Evolutionary conservation across 305 asterid species (phyloP), one percentile per base, ranked within the genome.

Genomic region (Fraxinus sp.): DNA sequence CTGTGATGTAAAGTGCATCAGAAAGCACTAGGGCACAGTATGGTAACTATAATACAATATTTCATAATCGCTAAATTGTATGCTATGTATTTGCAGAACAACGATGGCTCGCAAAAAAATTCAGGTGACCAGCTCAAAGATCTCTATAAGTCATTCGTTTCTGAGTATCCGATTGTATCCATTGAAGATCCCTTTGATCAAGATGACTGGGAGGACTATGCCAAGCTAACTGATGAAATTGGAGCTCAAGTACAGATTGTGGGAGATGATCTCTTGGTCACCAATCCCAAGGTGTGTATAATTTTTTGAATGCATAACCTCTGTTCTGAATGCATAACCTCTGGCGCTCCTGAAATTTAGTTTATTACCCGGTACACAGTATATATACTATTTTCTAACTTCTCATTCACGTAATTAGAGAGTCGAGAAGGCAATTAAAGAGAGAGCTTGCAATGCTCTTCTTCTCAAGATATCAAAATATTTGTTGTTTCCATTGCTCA

Each of bases 131-230:
- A 94, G 80, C 97, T 95, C 83, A 95, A 95, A 80, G 98, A 95
- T 82, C 89, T 95, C 52, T 95, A 95, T 94, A 94, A 95, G 90
- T 90, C 97, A 41, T 95, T 95, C 16, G 97, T 88, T 57, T 49
- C 92, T 0, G 96, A 94, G 83, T 95, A 95, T 90, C 99, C 98
- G 5, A 95, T 95, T 73, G 97, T 95, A 10, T 95, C 98, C 22
- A 95, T 95, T 83, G 98, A 95, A 80, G 99, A 94, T 78, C 99
- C 98, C 64, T 95, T 95, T 84, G 99, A 95, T 86, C 98, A 95
- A 87, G 99, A 95, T 86, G 99, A 93, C 92, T 95, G 99, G 98
- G 97, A 87, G 85, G 89, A 88, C 88, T 95, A 95, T 7, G 86
- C 97, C 9, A 95, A 94, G 88, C 24, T 95, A 35, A 94, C 97